A percentile compares a stretch with the other conserved stretches of the same genome.
Conservation (phyloP, 2,329 filamentous ascomycete genomes). For the Cercospora zeina region DNA sequence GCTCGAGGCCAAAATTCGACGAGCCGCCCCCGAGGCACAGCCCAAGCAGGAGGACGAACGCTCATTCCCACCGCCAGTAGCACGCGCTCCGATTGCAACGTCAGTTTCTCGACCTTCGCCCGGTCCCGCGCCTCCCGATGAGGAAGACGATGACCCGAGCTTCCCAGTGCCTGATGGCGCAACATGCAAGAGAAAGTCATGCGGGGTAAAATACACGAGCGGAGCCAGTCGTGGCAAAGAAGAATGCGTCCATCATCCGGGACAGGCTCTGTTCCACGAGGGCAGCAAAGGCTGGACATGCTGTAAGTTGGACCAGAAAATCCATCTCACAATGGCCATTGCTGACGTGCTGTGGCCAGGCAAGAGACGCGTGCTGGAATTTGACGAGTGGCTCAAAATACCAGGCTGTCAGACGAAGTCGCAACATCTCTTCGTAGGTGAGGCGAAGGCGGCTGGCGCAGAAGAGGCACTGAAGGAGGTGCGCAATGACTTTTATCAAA, state of each 20-base stretch:
- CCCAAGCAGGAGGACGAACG: slow-evolving; percentile 32
- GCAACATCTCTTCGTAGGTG: slow-evolving; percentile 80
- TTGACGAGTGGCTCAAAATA: slow-evolving; percentile 97
- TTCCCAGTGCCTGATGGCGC: slow-evolving; percentile 71
- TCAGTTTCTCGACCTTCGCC: slow-evolving; percentile 41
- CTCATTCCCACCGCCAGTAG: slow-evolving; percentile 32
- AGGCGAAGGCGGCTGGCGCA: slow-evolving; percentile 57
- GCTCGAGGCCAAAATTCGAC: slow-evolving; percentile 38
- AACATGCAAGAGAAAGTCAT: slow-evolving; percentile 75
- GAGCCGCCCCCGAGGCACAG: slow-evolving; percentile 24
- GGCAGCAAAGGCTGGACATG: slow-evolving; percentile 97
- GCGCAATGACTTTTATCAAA: slow-evolving; percentile 96
- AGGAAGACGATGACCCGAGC: slow-evolving; percentile 82
- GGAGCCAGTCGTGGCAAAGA: slow-evolving; percentile 65
- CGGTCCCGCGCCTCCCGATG: slow-evolving; percentile 63
- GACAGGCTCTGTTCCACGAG: slow-evolving; percentile 91
- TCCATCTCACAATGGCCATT: background rate
- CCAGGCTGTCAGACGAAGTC: slow-evolving; percentile 82
- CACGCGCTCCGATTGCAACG: slow-evolving; percentile 34
- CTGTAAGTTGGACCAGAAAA: slow-evolving; percentile 52
- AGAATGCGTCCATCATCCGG: slow-evolving; percentile 84
- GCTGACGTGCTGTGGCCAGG: background rate
- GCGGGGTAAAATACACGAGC: slow-evolving; percentile 65
- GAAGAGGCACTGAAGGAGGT: slow-evolving; percentile 80
- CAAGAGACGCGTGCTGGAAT: slow-evolving; percentile 90